A percentile compares a stretch with the other conserved stretches of the same genome.
Conservation (phyloP, 1,284 basidiomycete genomes). For the Laetiporus sulphureus region DNA sequence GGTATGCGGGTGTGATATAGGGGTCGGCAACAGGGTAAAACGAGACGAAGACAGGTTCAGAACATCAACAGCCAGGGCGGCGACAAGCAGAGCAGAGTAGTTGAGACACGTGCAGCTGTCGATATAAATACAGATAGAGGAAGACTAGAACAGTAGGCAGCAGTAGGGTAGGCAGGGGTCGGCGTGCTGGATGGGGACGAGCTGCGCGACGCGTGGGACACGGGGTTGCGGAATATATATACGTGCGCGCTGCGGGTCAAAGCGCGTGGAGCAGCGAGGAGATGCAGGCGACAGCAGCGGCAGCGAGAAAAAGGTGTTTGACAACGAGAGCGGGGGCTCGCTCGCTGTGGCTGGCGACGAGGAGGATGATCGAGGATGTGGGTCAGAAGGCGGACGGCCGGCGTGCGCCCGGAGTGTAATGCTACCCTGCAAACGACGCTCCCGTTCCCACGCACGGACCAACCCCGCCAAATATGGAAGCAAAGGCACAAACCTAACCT, state of each 20-base stretch:
- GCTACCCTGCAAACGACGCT: constrained; percentile 16
- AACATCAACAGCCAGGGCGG: constrained; percentile 30
- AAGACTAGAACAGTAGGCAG: constrained; percentile 23
- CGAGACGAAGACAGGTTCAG: constrained; percentile 23
- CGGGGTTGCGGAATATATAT: constrained; percentile 9
- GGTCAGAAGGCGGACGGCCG: constrained; percentile 30
- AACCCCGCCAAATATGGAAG: not conserved
- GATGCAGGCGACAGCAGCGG: constrained; percentile 11
- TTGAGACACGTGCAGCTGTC: constrained; percentile 20
- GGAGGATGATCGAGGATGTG: constrained; percentile 28
- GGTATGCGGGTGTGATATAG: constrained; percentile 11
- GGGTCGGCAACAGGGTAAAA: constrained; percentile 17
- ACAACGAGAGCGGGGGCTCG: constrained; percentile 22
- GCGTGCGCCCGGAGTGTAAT: constrained; percentile 22
- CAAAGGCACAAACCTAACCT: constrained; percentile 19
- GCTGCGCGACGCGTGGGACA: constrained; percentile 29
- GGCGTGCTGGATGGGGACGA: constrained; percentile 15
- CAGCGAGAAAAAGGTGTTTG: constrained; percentile 18
- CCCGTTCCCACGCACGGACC: constrained; percentile 26
- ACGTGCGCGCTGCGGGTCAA: constrained; percentile 12
- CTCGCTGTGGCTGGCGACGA: constrained; percentile 28
- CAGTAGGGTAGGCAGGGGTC: constrained; percentile 23
- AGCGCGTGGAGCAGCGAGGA: constrained; percentile 12
- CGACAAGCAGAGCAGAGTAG: constrained; percentile 22
- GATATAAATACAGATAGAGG: constrained; percentile 27